A percentile compares a stretch with the other conserved stretches of the same genome.
Conservation (phyloP, 352 stramenopile genomes). For the Pythium rhizo-oryzae region DNA sequence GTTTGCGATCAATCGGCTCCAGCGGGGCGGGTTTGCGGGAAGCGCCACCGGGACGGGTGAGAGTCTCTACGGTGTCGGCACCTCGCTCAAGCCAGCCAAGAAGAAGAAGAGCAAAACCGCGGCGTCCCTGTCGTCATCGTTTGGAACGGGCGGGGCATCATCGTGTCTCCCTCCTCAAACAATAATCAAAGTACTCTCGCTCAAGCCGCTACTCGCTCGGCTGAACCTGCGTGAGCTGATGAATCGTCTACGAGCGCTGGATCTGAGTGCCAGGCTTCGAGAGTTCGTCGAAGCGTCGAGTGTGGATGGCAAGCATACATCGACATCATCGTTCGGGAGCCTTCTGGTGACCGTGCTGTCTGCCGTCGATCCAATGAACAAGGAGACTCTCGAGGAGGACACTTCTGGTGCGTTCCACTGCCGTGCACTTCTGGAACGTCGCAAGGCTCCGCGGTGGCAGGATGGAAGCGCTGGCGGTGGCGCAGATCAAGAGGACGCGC, state of each 20-base stretch:
- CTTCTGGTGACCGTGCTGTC: constrained; percentile 48
- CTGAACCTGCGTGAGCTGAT: constrained; percentile 40
- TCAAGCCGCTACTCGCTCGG: constrained; percentile 31
- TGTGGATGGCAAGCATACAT: background rate
- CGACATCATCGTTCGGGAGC: constrained; percentile 31
- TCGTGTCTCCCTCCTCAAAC: constrained; percentile 27
- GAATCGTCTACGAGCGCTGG: constrained; percentile 39
- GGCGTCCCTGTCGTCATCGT: background rate
- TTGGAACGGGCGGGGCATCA: background rate
- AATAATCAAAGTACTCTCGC: constrained; percentile 54
- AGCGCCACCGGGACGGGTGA: constrained; percentile 1
- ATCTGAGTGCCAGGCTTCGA: constrained; percentile 38
- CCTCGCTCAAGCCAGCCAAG: constrained; percentile 40
- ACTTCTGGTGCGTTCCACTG: constrained; percentile 53
- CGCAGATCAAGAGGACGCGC: constrained; percentile 10
- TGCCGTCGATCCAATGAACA: constrained; percentile 42
- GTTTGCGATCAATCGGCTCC: constrained; percentile 71
- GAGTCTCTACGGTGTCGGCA: constrained; percentile 40
- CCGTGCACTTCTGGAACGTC: constrained; percentile 48
- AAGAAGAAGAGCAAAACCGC: constrained; percentile 26
- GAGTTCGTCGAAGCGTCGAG: constrained; percentile 32
- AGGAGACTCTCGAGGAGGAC: constrained; percentile 44
- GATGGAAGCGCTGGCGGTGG: background rate
- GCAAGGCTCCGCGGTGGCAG: constrained; percentile 22
- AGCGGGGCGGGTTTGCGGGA: constrained; percentile 29